Evolutionary conservation across 257 asterid genomes (phyloP).

Genomic region (Hygrophila difformis): DNA sequence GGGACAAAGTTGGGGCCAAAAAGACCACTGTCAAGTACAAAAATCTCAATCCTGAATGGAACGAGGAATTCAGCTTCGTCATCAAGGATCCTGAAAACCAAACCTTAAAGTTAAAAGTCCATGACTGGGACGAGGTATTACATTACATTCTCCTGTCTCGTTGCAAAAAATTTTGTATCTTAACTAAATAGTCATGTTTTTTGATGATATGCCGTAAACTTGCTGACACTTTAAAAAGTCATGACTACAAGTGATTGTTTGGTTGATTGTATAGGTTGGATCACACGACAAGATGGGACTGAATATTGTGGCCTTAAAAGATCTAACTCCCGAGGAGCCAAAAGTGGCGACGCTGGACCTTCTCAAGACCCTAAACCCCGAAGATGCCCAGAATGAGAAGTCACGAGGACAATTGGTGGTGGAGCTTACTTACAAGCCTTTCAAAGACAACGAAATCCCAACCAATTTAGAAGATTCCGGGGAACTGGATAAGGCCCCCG

Average conservation of each 20-base stretch:
- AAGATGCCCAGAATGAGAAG: conserved; percentile 75
- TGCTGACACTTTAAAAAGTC: too few species aligned
- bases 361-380: conserved; percentile 64
- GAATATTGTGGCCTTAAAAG: conserved; percentile 44
- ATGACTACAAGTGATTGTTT: neutral
- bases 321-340: conserved; percentile 67
- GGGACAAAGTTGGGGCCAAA: conserved; percentile 63
- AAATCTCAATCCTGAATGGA: conserved; percentile 93
- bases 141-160: too few species aligned
- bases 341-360: conserved; percentile 67
- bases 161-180: too few species aligned
- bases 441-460: conserved; percentile 44
- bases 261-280: conserved; percentile 45
- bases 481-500: conserved; percentile 75
- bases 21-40: conserved; percentile 65
- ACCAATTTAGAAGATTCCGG: conserved; percentile 37
- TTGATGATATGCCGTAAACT: too few species aligned
- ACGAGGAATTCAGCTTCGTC: conserved; percentile 62
- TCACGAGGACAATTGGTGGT: conserved; percentile 75
- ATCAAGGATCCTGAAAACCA: conserved; percentile 80
- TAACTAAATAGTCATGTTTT: too few species aligned
- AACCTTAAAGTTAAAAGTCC: conserved; percentile 48
- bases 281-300: conserved; percentile 90
- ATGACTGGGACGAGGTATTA: conserved; percentile 95
- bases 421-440: conserved; percentile 69